Conservation (phyloP, 2,329 filamentous ascomycete species). For the Elsinoe fawcettii region DNA sequence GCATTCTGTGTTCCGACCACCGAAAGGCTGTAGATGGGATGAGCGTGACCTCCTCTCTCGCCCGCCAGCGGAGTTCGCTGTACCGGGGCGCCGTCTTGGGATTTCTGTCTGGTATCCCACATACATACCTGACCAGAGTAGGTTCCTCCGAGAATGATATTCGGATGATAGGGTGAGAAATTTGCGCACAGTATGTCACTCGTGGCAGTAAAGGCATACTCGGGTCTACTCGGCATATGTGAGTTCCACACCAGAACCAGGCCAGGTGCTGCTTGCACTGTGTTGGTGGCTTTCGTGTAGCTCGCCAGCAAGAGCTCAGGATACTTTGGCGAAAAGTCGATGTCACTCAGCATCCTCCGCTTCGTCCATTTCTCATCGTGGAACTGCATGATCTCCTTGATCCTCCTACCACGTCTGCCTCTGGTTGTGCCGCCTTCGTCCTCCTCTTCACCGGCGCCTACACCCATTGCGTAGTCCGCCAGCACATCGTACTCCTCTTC, state of each 20-base stretch:
- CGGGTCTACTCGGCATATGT: constrained; percentile 85
- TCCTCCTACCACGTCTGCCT: constrained; percentile 62
- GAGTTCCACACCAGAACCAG: constrained; percentile 96
- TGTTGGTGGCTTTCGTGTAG: constrained; percentile 67
- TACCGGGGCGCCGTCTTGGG: constrained; percentile 60
- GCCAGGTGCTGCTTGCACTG: constrained; percentile 82
- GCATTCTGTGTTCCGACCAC: constrained; percentile 98
- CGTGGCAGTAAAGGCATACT: constrained; percentile 94
- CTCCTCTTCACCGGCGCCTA: constrained; percentile 70
- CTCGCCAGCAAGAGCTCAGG: constrained; percentile 86
- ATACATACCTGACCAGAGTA: constrained; percentile 95
- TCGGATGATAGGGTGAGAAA: constrained; percentile 98
- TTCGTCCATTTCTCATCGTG: constrained; percentile 94
- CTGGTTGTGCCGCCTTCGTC: constrained; percentile 60
- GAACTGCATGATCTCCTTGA: constrained; percentile 87
- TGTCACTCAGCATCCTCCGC: constrained; percentile 91
- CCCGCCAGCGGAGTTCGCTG: constrained; percentile 95
- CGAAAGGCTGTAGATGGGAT: constrained; percentile 90
- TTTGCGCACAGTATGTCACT: constrained; percentile 92
- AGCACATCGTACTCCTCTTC: constrained; percentile 96
- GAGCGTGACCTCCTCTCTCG: constrained; percentile 70
- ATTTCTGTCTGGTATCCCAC: constrained; percentile 82
- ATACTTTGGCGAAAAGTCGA: constrained; percentile 91
- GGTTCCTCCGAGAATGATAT: constrained; percentile 88
- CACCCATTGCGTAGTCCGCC: constrained; percentile 80